Conservation (phyloP, 2,329 filamentous ascomycete species). For the Ophiostoma novo-ulmi region DNA sequence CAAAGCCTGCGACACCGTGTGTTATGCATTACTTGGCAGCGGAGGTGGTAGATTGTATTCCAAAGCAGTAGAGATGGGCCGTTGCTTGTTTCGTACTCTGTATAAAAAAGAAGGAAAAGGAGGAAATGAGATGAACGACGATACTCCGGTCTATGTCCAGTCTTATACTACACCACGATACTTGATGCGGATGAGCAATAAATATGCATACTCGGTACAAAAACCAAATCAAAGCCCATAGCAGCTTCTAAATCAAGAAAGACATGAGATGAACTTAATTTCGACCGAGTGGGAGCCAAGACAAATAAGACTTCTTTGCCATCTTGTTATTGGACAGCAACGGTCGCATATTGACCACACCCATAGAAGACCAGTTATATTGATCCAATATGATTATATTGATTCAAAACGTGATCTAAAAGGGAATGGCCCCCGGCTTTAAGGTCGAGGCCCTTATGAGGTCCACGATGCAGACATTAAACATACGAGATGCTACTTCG, state of each 20-base stretch:
- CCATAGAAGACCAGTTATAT: not conserved
- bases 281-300: conserved; percentile 6
- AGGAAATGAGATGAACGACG: not conserved
- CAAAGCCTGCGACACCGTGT: not conserved
- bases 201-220: not conserved
- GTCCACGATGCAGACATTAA: not conserved
- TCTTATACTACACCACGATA: not conserved
- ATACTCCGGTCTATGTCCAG: not conserved
- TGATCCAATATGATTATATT: no score
- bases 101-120: no score
- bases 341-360: not conserved
- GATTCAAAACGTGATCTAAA: not conserved
- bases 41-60: not conserved
- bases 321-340: not conserved
- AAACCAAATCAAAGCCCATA: not conserved
- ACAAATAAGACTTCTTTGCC: not conserved
- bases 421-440: not conserved
- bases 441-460: not conserved
- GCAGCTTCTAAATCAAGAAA: not conserved
- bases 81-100: not conserved
- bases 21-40: conserved; percentile 2
- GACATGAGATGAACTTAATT: not conserved
- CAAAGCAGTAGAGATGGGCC: not conserved
- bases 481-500: not conserved
- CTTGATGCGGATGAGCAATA: not conserved